Percentiles rank a stretch among this genome's conserved stretches.
Evolutionary conservation across 2,329 filamentous ascomycete genomes (phyloP).

Genomic region (Epichloe aotearoae): DNA sequence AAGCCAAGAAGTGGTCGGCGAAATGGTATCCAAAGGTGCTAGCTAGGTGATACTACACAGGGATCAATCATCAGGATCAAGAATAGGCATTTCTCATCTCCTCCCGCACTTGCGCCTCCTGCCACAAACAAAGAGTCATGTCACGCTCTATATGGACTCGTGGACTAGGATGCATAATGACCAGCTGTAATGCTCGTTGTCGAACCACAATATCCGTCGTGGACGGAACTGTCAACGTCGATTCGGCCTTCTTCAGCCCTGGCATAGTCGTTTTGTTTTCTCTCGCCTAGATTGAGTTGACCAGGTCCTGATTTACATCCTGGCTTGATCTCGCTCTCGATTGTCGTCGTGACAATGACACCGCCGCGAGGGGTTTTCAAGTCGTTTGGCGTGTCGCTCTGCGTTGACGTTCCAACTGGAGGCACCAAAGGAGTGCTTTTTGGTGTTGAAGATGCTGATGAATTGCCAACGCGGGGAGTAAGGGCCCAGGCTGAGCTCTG

Average conservation of each 20-base stretch:
- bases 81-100: too few species aligned
- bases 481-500: slow-evolving; percentile 1
- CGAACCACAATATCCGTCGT: not conserved
- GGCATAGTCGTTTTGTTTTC: not conserved
- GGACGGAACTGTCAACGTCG: not conserved
- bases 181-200: not conserved
- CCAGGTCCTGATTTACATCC: slow-evolving; percentile 2
- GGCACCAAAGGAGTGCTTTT: not conserved
- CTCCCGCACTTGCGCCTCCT: too few species aligned
- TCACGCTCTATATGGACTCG: too few species aligned
- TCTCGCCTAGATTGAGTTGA: not conserved
- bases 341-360: slow-evolving; percentile 26
- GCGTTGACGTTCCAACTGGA: not conserved
- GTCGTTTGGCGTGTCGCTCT: not conserved
- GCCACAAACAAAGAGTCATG: too few species aligned
- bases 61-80: too few species aligned
- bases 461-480: not conserved
- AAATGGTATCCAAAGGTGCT: too few species aligned
- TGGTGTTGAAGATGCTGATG: not conserved
- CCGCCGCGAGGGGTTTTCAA: slow-evolving; percentile 1
- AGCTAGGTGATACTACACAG: too few species aligned
- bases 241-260: not conserved
- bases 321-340: slow-evolving; percentile 21
- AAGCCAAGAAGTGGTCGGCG: too few species aligned
- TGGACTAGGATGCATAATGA: too few species aligned